Evolutionary conservation across 306 rosid species (phyloP), one percentile per base, ranked within the genome.

Genomic region (Quercus glauca): DNA sequence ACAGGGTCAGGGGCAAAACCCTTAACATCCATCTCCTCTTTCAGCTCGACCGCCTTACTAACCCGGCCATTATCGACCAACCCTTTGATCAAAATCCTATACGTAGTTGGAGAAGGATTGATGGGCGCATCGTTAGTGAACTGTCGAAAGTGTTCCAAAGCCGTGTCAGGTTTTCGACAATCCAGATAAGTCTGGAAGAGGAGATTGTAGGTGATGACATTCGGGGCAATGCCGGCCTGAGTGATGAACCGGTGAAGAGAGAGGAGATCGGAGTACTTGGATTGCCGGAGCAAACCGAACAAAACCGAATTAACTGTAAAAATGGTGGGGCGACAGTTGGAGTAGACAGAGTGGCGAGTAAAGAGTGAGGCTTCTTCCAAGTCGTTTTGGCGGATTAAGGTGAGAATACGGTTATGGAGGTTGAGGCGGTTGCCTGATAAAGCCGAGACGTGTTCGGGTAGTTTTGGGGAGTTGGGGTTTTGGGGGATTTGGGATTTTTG

Each of bases 301-400:
- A 95, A 96, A 13, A 95, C 98, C 4, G 98, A 76, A 25, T 95
- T 95, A 78, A 93, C 93, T 9, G 99, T 95, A 84, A 88, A 93
- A 52, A 95, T 95, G 41, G 99, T 91, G 14, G 99, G 99, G 1
- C 96, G 90, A 76, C 99, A 95, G 53, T 95, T 93, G 28, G 99
- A 95, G 76, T 95, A 95, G 58, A 95, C 85, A 3, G 99, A 93
- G 80, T 95, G 99, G 20, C 99, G 97, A 12, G 99, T 93, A 83
- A 86, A 95, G 6, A 95, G 88, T 1, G 98, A 88, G 1, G 99
- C 99, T 43, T 95, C 99, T 8, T 95, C 99, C 79, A 95, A 97
- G 65, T 95, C 97, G 17, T 95, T 95, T 6, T 89, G 79, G 55
- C 96, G 98, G 81, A 95, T 82, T 0, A 95, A 88, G 5, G 92